A percentile compares a stretch with the other conserved stretches of the same genome.
Conservation (phyloP, 768 basidiomycete species). For the Cantharellus anzutake region DNA sequence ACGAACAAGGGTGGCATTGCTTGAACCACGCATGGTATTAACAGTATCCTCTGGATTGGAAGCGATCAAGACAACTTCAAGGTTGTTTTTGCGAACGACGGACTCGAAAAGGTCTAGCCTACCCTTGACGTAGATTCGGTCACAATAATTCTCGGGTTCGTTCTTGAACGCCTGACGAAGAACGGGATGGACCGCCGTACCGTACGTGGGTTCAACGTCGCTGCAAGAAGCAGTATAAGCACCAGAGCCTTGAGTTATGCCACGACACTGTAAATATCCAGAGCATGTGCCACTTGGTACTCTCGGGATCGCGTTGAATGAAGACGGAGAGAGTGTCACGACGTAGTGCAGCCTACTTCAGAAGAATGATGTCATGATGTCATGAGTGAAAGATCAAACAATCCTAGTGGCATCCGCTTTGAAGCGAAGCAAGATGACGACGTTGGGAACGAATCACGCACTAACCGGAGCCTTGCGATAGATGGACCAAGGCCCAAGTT, state of each 20-base stretch:
- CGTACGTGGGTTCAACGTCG: background rate
- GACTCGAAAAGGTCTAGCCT: background rate
- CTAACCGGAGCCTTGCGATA: slow-evolving; percentile 34
- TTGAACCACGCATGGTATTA: background rate
- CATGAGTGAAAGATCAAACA: slow-evolving; percentile 21
- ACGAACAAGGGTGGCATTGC: background rate
- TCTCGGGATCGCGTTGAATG: background rate
- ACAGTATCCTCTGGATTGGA: background rate
- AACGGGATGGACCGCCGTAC: background rate
- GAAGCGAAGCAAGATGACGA: slow-evolving; percentile 31
- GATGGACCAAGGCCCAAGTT: slow-evolving; percentile 34
- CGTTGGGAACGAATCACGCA: slow-evolving; percentile 33
- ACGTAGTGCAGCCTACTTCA: background rate
- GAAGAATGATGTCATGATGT: background rate
- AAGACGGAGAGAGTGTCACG: background rate
- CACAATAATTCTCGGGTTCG: background rate
- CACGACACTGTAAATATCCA: background rate
- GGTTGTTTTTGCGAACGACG: background rate
- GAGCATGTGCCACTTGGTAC: background rate
- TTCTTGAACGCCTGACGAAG: background rate
- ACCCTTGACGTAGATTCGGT: background rate
- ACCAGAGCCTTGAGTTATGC: background rate
- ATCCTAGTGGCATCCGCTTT: slow-evolving; percentile 32
- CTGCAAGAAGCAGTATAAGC: background rate
- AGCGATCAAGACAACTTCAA: background rate